Evolutionary conservation across 2,329 filamentous ascomycete genomes (phyloP), one percentile per base, ranked within the genome.

Genomic region (Cadophora malorum): DNA sequence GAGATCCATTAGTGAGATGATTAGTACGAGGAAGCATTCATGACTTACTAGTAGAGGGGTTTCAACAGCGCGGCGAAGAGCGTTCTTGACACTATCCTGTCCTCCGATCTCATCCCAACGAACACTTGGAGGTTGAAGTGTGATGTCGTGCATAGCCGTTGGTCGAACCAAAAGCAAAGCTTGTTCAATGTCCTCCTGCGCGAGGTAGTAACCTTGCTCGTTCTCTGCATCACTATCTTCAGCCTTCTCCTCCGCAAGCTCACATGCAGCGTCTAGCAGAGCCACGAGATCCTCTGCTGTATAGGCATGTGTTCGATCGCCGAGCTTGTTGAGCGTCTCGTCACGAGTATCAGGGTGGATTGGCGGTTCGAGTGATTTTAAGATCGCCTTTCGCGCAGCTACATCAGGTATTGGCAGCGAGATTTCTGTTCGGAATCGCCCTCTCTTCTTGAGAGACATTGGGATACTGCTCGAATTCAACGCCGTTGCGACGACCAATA

Each of bases 41-140:
- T 10, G 3, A 72, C 73, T 72, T 72, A 76, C 75, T 16, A 69
- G 59, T 45, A 76, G 63, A 33, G 73, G 77, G 41, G 70, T 74
- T 45, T 78, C 75, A 16, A 78, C 74, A 4, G 76, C 87, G 61
- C 81, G 81, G 38, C 82, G 82, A 28, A 90, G 81, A 1, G 83
- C 82, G 66, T 81, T 83, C 76, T 96, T 96, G 70, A 97, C 88
- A 50, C 86, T 83, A 55, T 91, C 87, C 70, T 97, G 92, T 0
- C 95, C 95, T 69, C 93, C 94, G 63, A 98, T 95, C 75, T 97
- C 93, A 60, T 86, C 84, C 94, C 94, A 98, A 78, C 86, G 86
- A 33, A 97, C 90, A 16, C 91, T 94, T 0, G 94, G 94, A 9
- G 93, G 94, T 76, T 96, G 92, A 58, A 97, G 84, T 76, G 96